Evolutionary conservation across 2,329 filamentous ascomycete species (phyloP).

Genomic region (Venturia nashicola): DNA sequence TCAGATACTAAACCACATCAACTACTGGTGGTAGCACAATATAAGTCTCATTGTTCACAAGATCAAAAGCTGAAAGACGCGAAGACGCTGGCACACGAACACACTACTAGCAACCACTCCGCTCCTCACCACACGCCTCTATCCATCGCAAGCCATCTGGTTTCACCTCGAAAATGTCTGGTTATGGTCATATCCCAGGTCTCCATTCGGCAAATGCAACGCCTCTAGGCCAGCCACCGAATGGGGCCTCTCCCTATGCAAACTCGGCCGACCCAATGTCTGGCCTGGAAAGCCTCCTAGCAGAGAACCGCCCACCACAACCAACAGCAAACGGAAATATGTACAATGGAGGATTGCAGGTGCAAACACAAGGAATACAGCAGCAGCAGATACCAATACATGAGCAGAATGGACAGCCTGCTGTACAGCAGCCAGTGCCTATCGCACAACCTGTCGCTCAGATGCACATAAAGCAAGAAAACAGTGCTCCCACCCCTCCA

Average conservation of each 20-base stretch:
- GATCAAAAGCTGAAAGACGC: background rate
- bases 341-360: background rate
- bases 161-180: background rate
- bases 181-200: background rate
- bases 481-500: background rate
- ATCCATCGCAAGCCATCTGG: background rate
- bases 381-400: background rate
- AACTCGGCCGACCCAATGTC: background rate
- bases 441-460: background rate
- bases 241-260: background rate
- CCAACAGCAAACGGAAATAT: background rate
- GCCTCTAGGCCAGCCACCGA: background rate
- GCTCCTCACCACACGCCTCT: background rate
- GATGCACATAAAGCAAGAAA: background rate
- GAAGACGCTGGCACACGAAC: background rate
- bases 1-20: background rate
- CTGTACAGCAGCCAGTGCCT: background rate
- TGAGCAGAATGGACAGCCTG: background rate
- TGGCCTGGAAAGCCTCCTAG: background rate
- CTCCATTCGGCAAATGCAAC: background rate
- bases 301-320: conserved; percentile 1
- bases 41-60: background rate
- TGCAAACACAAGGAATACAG: background rate
- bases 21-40: background rate
- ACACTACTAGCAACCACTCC: background rate